Conservation (phyloP, 441 rosid species). For the Corymbia calophylla region DNA sequence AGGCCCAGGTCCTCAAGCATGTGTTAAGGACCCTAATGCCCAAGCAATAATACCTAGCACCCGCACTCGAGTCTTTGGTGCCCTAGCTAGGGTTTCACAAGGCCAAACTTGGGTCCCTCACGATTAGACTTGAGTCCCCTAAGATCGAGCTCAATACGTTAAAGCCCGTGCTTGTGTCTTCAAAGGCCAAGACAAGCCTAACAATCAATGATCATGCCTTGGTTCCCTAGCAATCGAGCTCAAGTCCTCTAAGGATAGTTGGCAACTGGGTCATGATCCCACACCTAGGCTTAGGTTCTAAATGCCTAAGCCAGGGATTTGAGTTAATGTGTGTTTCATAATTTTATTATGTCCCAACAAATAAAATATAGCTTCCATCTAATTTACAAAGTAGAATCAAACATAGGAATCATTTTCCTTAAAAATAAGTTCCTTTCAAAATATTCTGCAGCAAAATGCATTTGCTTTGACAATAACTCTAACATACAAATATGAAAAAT, state of each 20-base stretch:
- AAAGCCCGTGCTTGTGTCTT: background rate
- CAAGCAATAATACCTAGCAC: background rate
- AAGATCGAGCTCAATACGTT: background rate
- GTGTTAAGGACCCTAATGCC: background rate
- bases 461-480: background rate
- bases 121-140: background rate
- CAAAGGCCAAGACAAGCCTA: accelerated
- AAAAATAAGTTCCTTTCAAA: background rate
- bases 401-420: background rate
- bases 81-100: accelerated
- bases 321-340: background rate
- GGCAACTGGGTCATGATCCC: background rate
- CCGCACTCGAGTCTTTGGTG: background rate
- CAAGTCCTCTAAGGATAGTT: background rate
- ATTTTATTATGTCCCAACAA: background rate
- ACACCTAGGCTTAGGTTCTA: accelerated
- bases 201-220: background rate
- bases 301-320: accelerated
- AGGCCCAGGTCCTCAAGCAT: too few species aligned
- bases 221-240: accelerated
- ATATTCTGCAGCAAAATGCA: background rate
- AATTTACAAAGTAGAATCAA: background rate
- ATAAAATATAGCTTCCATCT: background rate
- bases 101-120: background rate
- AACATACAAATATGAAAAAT: background rate